These are phyloP conservation scores for Cadophora luteo-olivacea DNA, from an alignment of 2,329 filamentous ascomycete genomes.

Conservation along the genomic window DNA sequence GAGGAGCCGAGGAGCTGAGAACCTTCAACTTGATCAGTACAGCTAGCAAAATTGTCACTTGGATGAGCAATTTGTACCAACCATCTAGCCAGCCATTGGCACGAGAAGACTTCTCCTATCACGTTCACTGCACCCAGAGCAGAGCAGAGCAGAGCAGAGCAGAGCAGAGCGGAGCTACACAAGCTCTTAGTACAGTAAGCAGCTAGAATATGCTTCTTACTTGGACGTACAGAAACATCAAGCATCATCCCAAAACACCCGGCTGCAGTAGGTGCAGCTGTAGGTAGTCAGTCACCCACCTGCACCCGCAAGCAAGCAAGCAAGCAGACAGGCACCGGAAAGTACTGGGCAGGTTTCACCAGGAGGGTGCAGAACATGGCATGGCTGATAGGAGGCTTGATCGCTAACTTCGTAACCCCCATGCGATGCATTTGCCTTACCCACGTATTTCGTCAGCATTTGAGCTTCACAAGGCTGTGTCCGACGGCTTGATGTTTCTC, in stretches of 20 bases:
- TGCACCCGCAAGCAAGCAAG: neutral
- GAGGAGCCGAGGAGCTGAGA: neutral
- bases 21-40: too few relatives aligned
- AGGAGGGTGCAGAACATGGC: slow-evolving; percentile 18
- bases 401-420: slow-evolving; percentile 15
- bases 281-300: too few relatives aligned
- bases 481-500: neutral
- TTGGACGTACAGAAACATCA: neutral
- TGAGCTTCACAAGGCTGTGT: slow-evolving; percentile 25
- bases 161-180: neutral
- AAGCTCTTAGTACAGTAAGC: slow-evolving; percentile 1
- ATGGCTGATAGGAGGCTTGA: slow-evolving; percentile 23
- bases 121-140: too few relatives aligned
- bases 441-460: neutral
- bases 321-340: neutral
- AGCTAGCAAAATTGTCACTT: too few relatives aligned
- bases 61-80: too few relatives aligned
- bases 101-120: too few relatives aligned
- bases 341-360: slow-evolving; percentile 12
- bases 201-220: slow-evolving; percentile 12
- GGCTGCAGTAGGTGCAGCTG: too few relatives aligned
- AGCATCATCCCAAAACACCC: neutral
- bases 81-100: too few relatives aligned
- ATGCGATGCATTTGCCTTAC: slow-evolving; percentile 16
- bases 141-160: neutral